Percentiles rank a stretch among this genome's conserved stretches.
Evolutionary conservation across 2,329 filamentous ascomycete species (phyloP).

Genomic region (Cadophora luteo-olivacea): DNA sequence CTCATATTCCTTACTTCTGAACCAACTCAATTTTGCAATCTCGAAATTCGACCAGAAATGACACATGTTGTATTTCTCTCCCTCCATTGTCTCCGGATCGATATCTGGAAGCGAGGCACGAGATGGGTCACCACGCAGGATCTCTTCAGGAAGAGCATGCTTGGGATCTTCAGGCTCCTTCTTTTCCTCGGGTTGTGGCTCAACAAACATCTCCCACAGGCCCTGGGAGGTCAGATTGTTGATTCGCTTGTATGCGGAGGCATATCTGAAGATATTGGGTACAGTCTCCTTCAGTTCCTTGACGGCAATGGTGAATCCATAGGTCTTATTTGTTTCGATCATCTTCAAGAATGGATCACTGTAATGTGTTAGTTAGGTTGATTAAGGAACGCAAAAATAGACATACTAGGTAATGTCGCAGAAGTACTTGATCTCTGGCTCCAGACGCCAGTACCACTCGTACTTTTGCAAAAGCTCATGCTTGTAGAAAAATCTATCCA

Average conservation of each 20-base stretch:
- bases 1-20: constrained; percentile 95
- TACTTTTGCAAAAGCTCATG: constrained; percentile 94
- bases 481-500: constrained; percentile 87
- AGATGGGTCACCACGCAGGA: constrained; percentile 76
- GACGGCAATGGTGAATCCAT: constrained; percentile 97
- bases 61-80: constrained; percentile 99
- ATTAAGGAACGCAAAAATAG: background rate
- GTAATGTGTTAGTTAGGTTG: constrained; percentile 43
- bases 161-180: constrained; percentile 67
- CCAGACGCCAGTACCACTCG: constrained; percentile 99
- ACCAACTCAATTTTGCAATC: constrained; percentile 93
- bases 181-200: constrained; percentile 69
- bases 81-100: constrained; percentile 93
- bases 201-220: constrained; percentile 98
- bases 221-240: constrained; percentile 92
- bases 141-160: constrained; percentile 78
- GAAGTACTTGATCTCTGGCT: constrained; percentile 99
- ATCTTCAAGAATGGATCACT: constrained; percentile 96
- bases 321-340: constrained; percentile 94
- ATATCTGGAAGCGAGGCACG: constrained; percentile 77
- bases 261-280: constrained; percentile 97
- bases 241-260: constrained; percentile 94
- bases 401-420: constrained; percentile 97
- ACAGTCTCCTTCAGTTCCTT: constrained; percentile 98
- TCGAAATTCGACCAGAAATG: constrained; percentile 99